Conservation (phyloP, 257 asterid species). For the Capsicum pubescens region DNA sequence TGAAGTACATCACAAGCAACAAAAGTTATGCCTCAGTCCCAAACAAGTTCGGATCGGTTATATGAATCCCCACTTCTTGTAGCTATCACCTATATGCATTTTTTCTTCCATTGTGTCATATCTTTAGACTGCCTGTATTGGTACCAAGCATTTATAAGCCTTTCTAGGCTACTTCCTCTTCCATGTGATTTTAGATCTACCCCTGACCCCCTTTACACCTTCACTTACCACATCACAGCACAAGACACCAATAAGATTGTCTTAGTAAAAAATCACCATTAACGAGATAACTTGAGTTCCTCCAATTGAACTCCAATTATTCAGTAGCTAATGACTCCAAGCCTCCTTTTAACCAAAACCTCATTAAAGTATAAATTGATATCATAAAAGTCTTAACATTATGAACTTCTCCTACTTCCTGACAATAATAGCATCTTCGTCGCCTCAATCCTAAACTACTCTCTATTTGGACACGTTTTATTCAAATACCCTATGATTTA, state of each 20-base stretch:
- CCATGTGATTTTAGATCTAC: background rate
- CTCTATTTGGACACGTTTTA: background rate
- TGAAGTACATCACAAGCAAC: background rate
- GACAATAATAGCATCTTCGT: background rate
- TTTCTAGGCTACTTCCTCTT: background rate
- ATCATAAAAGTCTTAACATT: background rate
- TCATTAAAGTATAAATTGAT: background rate
- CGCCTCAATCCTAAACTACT: background rate
- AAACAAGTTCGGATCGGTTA: background rate
- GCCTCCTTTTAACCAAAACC: background rate
- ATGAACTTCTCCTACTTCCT: background rate
- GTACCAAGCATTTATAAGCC: background rate
- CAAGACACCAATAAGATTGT: background rate
- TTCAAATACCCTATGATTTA: background rate
- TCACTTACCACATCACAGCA: background rate
- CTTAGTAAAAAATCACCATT: background rate
- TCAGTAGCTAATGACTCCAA: background rate
- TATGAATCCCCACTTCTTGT: background rate
- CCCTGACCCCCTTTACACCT: background rate
- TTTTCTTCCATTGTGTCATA: background rate
- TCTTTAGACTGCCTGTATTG: background rate
- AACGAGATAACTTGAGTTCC: background rate
- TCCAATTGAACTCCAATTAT: background rate
- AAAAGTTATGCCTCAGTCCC: background rate
- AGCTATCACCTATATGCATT: background rate